Base-by-base conservation (phyloP, 2,329 filamentous ascomycete genomes). In the Rhinocladiella similis region DNA sequence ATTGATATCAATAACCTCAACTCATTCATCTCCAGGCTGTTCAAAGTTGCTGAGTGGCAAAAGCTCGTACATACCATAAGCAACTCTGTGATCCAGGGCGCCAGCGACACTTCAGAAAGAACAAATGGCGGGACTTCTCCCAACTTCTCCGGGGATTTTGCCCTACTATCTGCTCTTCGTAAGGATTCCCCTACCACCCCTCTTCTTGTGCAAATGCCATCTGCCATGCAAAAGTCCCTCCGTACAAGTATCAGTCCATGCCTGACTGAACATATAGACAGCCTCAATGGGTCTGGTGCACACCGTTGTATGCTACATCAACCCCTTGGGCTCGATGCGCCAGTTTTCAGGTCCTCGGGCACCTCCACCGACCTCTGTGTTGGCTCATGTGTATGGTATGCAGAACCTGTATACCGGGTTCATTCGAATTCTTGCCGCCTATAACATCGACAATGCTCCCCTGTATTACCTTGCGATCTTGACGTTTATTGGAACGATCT, bases 361-460 rank as follows among this genome's bases (percentile, higher is more conserved):
- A 3, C 69, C 69, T 19, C 60, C 63, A 6, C 62, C 64, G 12
- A 59, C 65, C 5, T 39, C 62, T 3, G 63, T 73, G n/a, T 60
- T 69, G 16, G 69, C 72, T 5, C 71, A 67, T 52, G 58, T 70
- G 3, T 74, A 74, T 57, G 71, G 67, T 13, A 53, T 69, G 35
- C 72, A 73, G 66, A 74, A 73, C 51, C 36, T 71, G 41, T 73
- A 73, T 61, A 69, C 70, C 6, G 67, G 61, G 14, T 45, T 68
- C 36, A 74, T 73, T 51, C 66, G 72, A 13, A 36, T 67, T 9
- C 71, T 70, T 47, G 69, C 72, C 1, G 71, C 72, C 3, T 73
- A 72, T 39, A 50, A 71, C 51, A 66, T 74, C 57, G 46, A 62
- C 29, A 70, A 70, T 56, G 57, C 60, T 3, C 60, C 67, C 42